Conservation (phyloP, 2,329 filamentous ascomycete genomes). For the Diaporthe sp. region DNA sequence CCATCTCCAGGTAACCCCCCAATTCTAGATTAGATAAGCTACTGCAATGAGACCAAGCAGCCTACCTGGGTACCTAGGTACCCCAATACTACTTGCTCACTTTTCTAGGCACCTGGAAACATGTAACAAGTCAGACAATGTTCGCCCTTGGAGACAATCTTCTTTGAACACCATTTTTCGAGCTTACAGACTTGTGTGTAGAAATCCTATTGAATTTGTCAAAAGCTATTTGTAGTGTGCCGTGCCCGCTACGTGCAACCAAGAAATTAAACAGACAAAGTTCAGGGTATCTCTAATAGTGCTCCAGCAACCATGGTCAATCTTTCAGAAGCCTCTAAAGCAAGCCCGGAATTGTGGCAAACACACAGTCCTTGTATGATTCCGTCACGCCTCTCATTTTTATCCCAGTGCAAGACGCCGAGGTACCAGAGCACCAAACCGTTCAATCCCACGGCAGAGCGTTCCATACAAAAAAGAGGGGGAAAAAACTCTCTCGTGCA, state of each 20-base stretch:
- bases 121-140: not conserved
- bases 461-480: not conserved
- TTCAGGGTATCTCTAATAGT: conserved; percentile 36
- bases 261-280: not conserved
- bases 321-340: conserved; percentile 13
- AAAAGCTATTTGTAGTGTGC: not conserved
- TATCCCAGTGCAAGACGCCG: not conserved
- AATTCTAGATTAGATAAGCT: conserved; percentile 24
- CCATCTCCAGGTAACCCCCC: not conserved
- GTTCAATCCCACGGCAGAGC: not conserved
- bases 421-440: conserved; percentile 2
- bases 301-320: conserved; percentile 17
- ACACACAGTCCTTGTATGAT: not conserved
- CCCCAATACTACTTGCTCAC: not conserved
- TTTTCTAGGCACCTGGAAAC: not conserved
- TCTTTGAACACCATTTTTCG: not conserved
- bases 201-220: not conserved
- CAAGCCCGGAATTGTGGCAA: not conserved
- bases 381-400: not conserved
- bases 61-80: not conserved
- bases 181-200: not conserved
- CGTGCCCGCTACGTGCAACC: not conserved
- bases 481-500: not conserved
- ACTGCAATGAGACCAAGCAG: not conserved
- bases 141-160: not conserved